Evolutionary conservation across 2,329 filamentous ascomycete genomes (phyloP).

Genomic region (Aschersonia sp.): DNA sequence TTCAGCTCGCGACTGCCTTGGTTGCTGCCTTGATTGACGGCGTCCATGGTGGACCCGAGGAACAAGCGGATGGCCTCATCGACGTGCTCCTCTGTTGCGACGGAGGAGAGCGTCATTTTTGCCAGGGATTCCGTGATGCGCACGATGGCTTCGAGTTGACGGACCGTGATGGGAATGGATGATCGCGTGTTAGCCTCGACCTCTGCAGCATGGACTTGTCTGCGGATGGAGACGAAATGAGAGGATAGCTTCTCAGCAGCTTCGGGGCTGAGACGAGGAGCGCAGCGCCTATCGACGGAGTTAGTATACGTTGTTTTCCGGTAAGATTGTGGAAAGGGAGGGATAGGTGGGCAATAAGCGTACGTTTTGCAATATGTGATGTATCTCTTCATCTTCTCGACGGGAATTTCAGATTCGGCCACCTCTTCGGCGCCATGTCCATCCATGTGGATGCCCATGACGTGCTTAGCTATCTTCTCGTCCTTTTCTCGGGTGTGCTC

Average conservation of each 20-base stretch:
- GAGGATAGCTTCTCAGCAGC: constrained; percentile 93
- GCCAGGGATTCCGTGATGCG: constrained; percentile 94
- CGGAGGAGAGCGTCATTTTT: constrained; percentile 72
- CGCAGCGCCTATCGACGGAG: constrained; percentile 53
- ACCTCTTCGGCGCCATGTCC: constrained; percentile 71
- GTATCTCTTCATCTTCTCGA: constrained; percentile 96
- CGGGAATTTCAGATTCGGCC: constrained; percentile 73
- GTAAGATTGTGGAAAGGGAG: no score
- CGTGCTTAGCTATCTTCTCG: constrained; percentile 87
- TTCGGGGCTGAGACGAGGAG: constrained; percentile 76
- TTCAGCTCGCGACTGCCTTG: constrained; percentile 78
- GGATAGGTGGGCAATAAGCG: constrained; percentile 29
- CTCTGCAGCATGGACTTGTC: constrained; percentile 85
- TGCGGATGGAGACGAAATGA: constrained; percentile 91
- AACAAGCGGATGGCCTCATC: constrained; percentile 96
- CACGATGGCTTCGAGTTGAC: constrained; percentile 92
- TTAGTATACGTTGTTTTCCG: constrained; percentile 13
- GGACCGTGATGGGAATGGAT: constrained; percentile 92
- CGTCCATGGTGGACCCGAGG: constrained; percentile 94
- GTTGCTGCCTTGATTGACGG: constrained; percentile 77
- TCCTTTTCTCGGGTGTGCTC: constrained; percentile 84
- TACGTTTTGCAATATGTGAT: constrained; percentile 94
- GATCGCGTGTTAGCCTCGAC: constrained; percentile 80
- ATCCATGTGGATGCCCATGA: constrained; percentile 95
- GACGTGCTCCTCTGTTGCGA: constrained; percentile 83